Conservation (phyloP, 2,329 filamentous ascomycete genomes). For the Chrysoporthe austroafricana region DNA sequence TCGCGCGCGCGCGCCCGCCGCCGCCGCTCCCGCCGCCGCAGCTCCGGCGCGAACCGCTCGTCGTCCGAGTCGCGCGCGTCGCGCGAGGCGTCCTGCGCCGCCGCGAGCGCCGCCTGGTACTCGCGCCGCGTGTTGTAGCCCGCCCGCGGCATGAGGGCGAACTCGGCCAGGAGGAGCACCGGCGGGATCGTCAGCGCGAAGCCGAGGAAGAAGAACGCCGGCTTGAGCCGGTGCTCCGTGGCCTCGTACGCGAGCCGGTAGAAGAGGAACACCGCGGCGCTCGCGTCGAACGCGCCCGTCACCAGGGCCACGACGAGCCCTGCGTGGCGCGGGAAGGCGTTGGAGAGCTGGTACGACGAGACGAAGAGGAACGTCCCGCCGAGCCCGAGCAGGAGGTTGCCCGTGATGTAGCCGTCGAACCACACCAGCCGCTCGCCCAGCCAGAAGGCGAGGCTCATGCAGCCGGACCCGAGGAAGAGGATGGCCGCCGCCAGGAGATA, state of each 20-base stretch:
- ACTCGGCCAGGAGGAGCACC: conserved; percentile 43
- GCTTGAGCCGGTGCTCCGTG: conserved; percentile 39
- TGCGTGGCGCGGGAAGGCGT: conserved; percentile 63
- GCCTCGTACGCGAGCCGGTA: conserved; percentile 61
- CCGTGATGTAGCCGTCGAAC: conserved; percentile 64
- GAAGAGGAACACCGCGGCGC: conserved; percentile 63
- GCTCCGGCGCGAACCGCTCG: conserved; percentile 49
- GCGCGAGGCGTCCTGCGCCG: conserved; percentile 40
- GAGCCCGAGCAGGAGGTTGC: conserved; percentile 63
- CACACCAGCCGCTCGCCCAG: conserved; percentile 21
- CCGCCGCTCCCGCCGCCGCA: conserved; percentile 41
- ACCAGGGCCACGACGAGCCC: conserved; percentile 64
- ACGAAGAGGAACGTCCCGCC: conserved; percentile 68
- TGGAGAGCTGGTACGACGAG: conserved; percentile 66
- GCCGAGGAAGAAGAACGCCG: conserved; percentile 43
- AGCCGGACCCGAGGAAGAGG: conserved; percentile 62
- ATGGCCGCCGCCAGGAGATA: conserved; percentile 64
- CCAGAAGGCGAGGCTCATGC: conserved; percentile 39
- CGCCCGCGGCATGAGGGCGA: conserved; percentile 44
- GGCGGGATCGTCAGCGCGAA: conserved; percentile 44
- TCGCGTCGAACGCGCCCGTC: conserved; percentile 68
- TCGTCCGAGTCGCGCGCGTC: conserved; percentile 59
- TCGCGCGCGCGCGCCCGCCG: conserved; percentile 56
- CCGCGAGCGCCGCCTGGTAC: conserved; percentile 45
- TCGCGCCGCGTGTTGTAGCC: conserved; percentile 45